These are phyloP conservation scores for Calonectria honghensis DNA, from an alignment of 2,329 filamentous ascomycete genomes.

Conservation along the genomic window DNA sequence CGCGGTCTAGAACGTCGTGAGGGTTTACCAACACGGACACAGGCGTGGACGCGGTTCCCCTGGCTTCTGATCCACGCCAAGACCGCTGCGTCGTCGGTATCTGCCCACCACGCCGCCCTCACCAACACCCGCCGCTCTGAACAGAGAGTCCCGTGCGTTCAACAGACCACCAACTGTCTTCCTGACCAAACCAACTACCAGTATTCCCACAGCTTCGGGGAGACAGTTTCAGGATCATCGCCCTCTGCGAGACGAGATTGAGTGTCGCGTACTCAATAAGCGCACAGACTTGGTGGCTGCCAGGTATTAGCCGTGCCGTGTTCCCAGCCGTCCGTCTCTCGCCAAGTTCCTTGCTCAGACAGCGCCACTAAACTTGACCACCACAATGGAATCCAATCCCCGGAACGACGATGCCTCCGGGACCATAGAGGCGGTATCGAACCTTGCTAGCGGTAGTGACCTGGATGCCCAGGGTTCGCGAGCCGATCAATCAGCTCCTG, in stretches of 20 bases:
- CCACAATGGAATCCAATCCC: constrained; percentile 34
- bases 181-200: background rate
- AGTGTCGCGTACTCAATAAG: constrained; percentile 21
- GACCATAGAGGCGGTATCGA: constrained; percentile 34
- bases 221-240: constrained; percentile 15
- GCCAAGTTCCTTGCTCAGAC: constrained; percentile 17
- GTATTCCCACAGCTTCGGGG: background rate
- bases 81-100: constrained; percentile 4
- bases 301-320: constrained; percentile 21
- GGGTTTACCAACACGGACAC: constrained; percentile 10
- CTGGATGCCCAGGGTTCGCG: background rate
- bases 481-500: constrained; percentile 12
- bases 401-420: constrained; percentile 26
- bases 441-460: constrained; percentile 26
- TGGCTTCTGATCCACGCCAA: constrained; percentile 28
- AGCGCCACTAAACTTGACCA: constrained; percentile 24
- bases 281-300: constrained; percentile 34
- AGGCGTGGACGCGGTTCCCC: constrained; percentile 22
- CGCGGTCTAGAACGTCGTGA: constrained; percentile 2
- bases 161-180: background rate
- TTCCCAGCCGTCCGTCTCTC: constrained; percentile 7
- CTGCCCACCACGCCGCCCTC: background rate
- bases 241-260: constrained; percentile 3
- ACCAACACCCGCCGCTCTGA: constrained; percentile 1
- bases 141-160: constrained; percentile 11